Percentiles rank a stretch among this genome's conserved stretches.
These are phyloP conservation scores for Colletotrichum cuscutae DNA, from an alignment of 2,329 filamentous ascomycete species.

Conservation along the genomic window DNA sequence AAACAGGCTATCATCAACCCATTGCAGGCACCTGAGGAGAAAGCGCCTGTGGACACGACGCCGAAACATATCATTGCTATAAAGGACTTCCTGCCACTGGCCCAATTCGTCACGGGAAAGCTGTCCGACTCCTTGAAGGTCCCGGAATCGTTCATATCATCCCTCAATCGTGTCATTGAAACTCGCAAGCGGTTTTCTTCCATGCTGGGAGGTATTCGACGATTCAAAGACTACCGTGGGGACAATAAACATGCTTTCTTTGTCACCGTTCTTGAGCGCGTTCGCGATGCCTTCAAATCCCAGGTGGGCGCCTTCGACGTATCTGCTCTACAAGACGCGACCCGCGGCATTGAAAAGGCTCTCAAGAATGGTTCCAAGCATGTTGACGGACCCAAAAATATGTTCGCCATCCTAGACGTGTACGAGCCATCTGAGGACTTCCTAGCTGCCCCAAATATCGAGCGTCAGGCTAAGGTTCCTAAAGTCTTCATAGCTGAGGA, in stretches of 20 bases:
- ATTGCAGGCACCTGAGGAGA: not conserved
- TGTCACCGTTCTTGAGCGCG: conserved; percentile 46
- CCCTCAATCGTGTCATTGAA: conserved; percentile 51
- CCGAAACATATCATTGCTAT: conserved; percentile 48
- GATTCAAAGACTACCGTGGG: conserved; percentile 33
- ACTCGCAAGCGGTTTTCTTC: conserved; percentile 43
- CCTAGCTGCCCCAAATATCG: conserved; percentile 42
- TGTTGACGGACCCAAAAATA: conserved; percentile 37
- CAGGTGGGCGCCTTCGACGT: conserved; percentile 20
- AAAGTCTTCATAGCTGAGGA: conserved; percentile 44
- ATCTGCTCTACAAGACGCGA: not conserved
- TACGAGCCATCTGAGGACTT: conserved; percentile 52
- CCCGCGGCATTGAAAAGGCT: not conserved
- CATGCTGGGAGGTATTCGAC: conserved; percentile 35
- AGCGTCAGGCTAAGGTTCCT: not conserved
- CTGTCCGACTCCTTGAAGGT: conserved; percentile 33
- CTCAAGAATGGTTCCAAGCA: conserved; percentile 27
- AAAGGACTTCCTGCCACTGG: conserved; percentile 50
- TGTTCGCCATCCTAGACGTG: conserved; percentile 47
- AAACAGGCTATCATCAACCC: not conserved
- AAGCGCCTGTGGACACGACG: not conserved
- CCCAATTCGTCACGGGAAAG: conserved; percentile 44
- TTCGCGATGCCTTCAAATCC: conserved; percentile 44
- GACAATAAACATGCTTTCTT: conserved; percentile 47
- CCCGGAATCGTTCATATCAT: conserved; percentile 42